Evolutionary conservation across 164 flowering plant genomes (phyloP), one percentile per base, ranked within the genome.

Genomic region (Vitis labrusca): DNA sequence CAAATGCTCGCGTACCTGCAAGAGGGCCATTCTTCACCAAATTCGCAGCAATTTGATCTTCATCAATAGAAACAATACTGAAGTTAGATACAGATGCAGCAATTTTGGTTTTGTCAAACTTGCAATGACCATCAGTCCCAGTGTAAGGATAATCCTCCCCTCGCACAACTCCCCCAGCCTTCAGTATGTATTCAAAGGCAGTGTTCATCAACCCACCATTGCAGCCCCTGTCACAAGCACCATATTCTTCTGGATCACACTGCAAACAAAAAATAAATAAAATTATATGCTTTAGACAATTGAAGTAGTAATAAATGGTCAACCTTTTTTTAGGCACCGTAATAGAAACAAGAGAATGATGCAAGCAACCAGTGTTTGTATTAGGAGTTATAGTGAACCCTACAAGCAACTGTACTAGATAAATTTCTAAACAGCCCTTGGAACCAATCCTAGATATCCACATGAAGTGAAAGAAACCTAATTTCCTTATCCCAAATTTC

Each of bases 141-240:
- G 83, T 79, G 77, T 86, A 86, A 58, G 89, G 89, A 70, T 86
- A 86, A 64, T 82, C 88, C 54, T 73, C 66, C 73, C 84, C 89
- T 29, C 70, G 67, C 75, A 68, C 62, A 10, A 86, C 68, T 56
- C 89, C 89, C 60, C 90, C 90, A 47, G 71, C 80, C 72, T 86
- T 84, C 32, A 86, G 80, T 1, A 74, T 73, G 76, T 86, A 86
- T 78, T 86, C 86, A 48, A 80, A 86, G 13, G 90, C 90, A 68
- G 51, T 67, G 71, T 58, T 86, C 90, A 86, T 86, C 53, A 86
- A 54, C 52, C 90, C 90, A 49, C 90, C 90, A 53, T 69, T 78
- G 30, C 88, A 86, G 16, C 90, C 90, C 0, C 86, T 51, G 71
- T 86, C 88, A 54, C 90, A 86, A 0, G 83, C 61, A 44, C 76